A percentile compares a stretch with the other conserved stretches of the same genome.
Conservation (phyloP, 2,329 filamentous ascomycete species). For the Alternaria atra region DNA sequence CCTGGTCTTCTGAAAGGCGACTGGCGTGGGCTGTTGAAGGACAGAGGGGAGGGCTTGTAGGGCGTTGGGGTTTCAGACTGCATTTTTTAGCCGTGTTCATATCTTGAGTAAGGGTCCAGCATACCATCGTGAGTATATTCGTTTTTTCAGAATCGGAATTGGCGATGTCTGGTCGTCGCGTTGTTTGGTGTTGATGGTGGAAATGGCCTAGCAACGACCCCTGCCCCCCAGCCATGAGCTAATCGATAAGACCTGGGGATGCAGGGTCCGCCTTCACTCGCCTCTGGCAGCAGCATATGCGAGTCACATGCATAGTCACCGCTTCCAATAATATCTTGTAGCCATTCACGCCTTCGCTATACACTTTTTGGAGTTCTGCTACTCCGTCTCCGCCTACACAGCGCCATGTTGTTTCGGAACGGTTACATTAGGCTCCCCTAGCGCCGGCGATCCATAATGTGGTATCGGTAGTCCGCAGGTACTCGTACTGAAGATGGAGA, state of each 20-base stretch:
- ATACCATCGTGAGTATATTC: conserved; percentile 9
- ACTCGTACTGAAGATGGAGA: conserved; percentile 29
- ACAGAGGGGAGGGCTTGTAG: conserved; percentile 55
- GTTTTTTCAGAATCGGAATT: background rate
- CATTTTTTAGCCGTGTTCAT: background rate
- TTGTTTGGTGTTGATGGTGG: conserved; percentile 12
- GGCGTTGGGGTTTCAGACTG: conserved; percentile 48
- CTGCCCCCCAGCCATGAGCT: background rate
- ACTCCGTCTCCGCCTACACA: background rate
- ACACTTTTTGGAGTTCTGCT: background rate
- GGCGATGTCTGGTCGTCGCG: conserved; percentile 1
- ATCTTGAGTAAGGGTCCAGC: background rate
- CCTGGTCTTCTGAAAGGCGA: conserved; percentile 57
- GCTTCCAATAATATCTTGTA: background rate
- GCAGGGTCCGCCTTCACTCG: conserved; percentile 4
- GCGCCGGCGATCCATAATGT: conserved; percentile 30
- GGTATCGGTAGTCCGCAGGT: conserved; percentile 11
- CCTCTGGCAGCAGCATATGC: background rate
- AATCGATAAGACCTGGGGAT: conserved; percentile 11
- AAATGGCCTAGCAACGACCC: conserved; percentile 9
- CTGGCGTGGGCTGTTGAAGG: conserved; percentile 55
- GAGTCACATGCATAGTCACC: background rate
- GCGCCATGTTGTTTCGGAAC: conserved; percentile 17
- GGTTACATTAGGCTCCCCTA: conserved; percentile 26
- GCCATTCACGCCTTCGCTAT: background rate